Evolutionary conservation across 208 protist genomes (phyloP).

Genomic region (Leishmania aethiopica): DNA sequence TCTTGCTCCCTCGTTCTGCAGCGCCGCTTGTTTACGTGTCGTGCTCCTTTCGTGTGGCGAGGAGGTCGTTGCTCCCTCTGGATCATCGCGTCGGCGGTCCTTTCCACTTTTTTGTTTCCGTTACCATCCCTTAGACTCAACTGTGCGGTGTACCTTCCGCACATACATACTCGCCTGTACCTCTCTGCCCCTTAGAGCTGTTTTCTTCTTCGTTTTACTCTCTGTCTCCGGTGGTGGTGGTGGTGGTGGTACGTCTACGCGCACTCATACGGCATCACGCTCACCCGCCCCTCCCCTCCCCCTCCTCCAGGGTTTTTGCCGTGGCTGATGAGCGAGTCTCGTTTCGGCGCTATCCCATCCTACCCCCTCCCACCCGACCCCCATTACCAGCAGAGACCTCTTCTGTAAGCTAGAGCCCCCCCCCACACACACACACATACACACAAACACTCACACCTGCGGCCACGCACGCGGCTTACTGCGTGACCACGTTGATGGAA

Average conservation of each 20-base stretch:
- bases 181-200: background rate
- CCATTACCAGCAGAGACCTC: background rate
- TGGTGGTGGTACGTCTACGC: background rate
- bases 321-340: slow-evolving; percentile 5
- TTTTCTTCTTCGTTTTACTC: background rate
- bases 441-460: background rate
- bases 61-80: too few relatives aligned
- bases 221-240: background rate
- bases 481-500: slow-evolving; percentile 19
- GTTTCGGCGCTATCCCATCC: background rate
- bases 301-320: slow-evolving; percentile 23
- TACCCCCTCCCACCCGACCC: background rate
- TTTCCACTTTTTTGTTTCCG: background rate
- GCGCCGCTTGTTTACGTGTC: too few relatives aligned
- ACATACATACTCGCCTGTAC: background rate
- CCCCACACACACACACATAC: background rate
- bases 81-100: background rate
- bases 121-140: background rate
- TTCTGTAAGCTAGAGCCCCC: background rate
- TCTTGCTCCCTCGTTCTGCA: background rate
- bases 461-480: background rate
- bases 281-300: background rate
- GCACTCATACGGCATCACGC: background rate
- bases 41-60: too few relatives aligned
- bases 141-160: background rate